Evolutionary conservation across 345 rosid genomes (phyloP).

Genomic region (Mallotus nudiflorus): DNA sequence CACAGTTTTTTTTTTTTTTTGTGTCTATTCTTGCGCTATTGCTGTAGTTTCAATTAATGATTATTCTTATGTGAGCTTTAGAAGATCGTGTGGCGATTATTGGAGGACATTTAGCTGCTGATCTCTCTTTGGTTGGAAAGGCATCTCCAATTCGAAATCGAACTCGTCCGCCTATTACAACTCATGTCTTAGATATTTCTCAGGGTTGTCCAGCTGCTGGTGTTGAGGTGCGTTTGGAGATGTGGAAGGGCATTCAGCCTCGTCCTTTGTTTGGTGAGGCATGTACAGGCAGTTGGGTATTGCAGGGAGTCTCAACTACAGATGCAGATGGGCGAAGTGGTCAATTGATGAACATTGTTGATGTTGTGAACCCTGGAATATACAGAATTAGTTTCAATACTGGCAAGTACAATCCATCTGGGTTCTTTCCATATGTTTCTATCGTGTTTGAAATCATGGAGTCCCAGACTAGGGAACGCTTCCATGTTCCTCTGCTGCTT

Average conservation of each 20-base stretch:
- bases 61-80: slow-evolving; percentile 31
- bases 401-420: slow-evolving; percentile 59
- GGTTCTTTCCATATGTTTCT: slow-evolving; percentile 83
- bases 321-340: slow-evolving; percentile 87
- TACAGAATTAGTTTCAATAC: slow-evolving; percentile 89
- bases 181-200: too few species aligned
- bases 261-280: slow-evolving; percentile 44
- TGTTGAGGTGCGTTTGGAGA: slow-evolving; percentile 66
- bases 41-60: slow-evolving; percentile 3
- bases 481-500: slow-evolving; percentile 85
- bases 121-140: slow-evolving; percentile 33
- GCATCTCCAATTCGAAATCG: slow-evolving; percentile 44
- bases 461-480: slow-evolving; percentile 71
- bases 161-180: slow-evolving; percentile 85
- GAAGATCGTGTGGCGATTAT: slow-evolving; percentile 74
- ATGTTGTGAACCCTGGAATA: slow-evolving; percentile 67
- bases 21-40: too few species aligned
- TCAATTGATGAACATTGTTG: too few species aligned
- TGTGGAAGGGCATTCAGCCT: slow-evolving; percentile 54
- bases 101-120: slow-evolving; percentile 63
- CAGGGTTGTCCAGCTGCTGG: slow-evolving; percentile 80
- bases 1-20: too few species aligned
- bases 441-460: slow-evolving; percentile 69
- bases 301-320: slow-evolving; percentile 64
- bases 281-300: slow-evolving; percentile 50